Evolutionary conservation across 257 asterid genomes (phyloP), one percentile per base, ranked within the genome.

Genomic region (Gynochthodes officinalis): DNA sequence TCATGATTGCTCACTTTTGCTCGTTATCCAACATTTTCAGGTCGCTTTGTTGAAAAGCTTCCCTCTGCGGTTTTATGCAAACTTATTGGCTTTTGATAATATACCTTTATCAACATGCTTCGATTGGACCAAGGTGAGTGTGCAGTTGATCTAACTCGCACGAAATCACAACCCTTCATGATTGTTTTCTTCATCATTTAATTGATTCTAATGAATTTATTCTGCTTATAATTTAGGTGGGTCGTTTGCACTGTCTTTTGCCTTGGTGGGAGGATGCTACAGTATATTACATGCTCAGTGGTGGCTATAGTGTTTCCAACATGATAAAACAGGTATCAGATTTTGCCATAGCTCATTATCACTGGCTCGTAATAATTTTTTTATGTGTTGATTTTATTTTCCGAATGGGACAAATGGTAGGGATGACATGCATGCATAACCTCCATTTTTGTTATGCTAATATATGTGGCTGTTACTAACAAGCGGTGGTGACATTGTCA

Each of bases 241-340:
- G 89, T 7, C 90, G 96, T 27, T 89, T 90, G 37, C 96, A 90
- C 79, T 90, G 96, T 77, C 86, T 86, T 71, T 73, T 88, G 78
- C 95, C 96, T 7, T 90, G 96, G 96, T 90, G 96, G 96, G 91
- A 90, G 78, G 95, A 86, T 70, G 86, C 93, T 40, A 90, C 88
- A 0, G 95, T 88, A 13, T 76, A 83, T 65, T 90, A 82, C 59
- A 90, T 90, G 92, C 84, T 86, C 44, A 90, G 95, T 58, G 96
- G 96, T 15, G 93, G 95, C 64, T 90, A 90, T 73, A 81, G 85
- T 39, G 95, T 90, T 64, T 71, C 77, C 7, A 83, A 81, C 68
- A 87, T 76, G 73, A 86, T 90, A 59, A 81, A 85, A 76, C 66
- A 75, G 87, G 96, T 85, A 76, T 27, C 25, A 4, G 5, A 43